Conservation (phyloP, 106 monocot genomes). For the Dioscorea alata region DNA sequence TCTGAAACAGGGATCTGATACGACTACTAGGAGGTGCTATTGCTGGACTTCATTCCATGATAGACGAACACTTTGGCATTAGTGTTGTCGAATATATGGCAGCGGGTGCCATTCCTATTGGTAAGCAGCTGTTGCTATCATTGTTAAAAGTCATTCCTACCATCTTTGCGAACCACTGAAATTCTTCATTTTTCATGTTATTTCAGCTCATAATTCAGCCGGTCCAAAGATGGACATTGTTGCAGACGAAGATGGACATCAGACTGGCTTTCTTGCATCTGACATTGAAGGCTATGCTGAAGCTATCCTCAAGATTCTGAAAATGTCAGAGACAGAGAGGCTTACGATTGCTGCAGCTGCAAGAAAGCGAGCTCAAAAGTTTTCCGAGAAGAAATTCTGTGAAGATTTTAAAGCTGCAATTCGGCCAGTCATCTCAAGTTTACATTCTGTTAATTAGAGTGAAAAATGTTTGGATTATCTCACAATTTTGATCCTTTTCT, state of each 20-base stretch:
- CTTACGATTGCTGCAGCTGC: slow-evolving; percentile 61
- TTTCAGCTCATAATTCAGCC: slow-evolving; percentile 80
- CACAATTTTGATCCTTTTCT: background rate
- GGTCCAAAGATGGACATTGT: slow-evolving; percentile 93
- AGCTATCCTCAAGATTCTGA: slow-evolving; percentile 64
- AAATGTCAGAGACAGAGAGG: slow-evolving; percentile 74
- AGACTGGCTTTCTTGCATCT: slow-evolving; percentile 74
- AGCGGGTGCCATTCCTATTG: slow-evolving; percentile 84
- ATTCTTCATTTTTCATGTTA: background rate
- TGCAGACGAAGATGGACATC: slow-evolving; percentile 56
- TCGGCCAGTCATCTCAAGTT: slow-evolving; percentile 21
- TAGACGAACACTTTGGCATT: slow-evolving; percentile 96
- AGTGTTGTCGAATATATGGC: slow-evolving; percentile 98
- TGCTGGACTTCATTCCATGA: slow-evolving; percentile 90
- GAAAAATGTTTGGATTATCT: background rate
- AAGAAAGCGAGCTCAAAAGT: slow-evolving; percentile 61
- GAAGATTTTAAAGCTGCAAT: slow-evolving; percentile 65
- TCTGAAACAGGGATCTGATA: slow-evolving; percentile 56
- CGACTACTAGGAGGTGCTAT: slow-evolving; percentile 78
- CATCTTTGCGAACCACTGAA: background rate
- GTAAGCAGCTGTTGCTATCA: slow-evolving; percentile 16
- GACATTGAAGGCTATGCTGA: slow-evolving; percentile 67
- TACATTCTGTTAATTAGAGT: background rate
- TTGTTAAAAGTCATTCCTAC: too few relatives aligned
- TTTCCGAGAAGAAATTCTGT: slow-evolving; percentile 62